Base-by-base conservation (phyloP, 148 eudicot genomes). In the Silene conica region DNA sequence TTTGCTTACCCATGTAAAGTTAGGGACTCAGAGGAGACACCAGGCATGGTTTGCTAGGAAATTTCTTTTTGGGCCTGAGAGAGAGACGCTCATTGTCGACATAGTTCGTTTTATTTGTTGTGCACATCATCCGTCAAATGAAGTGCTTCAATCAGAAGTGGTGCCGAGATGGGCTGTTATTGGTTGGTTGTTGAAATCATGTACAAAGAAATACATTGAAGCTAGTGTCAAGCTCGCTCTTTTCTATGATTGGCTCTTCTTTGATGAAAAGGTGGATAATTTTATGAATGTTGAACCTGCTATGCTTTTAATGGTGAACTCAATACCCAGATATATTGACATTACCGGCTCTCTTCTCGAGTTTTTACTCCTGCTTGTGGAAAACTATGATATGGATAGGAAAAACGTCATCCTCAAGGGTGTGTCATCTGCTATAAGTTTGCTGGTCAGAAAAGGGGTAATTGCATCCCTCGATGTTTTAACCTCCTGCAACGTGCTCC, bases 221-320 rank as follows among this genome's bases (percentile, higher is more conserved):
- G 90, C 92, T 50, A 85, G 85, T 81, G 84, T 80, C 52, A 94
- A 94, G 81, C 85, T 94, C 69, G 89, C 93, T 25, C 80, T 92
- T 75, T 87, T 94, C 64, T 94, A 89, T 75, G 98, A 94, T 77
- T 94, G 98, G 98, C 90, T 94, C 72, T 94, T 94, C 85, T 94
- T 89, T 72, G 83, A 88, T 76, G 98, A 87, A 55, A 87, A 71
- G 69, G 84, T 82, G 62, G 97, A 94, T 72, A 84, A 76, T 46
- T 50, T 91, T 20, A 89, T 91, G 96, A 88, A 87, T 69, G 80
- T 89, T 75, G 98, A 94, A 85, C 98, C 98, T 68, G 96, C 90
- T 25, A 79, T 94, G 72, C 79, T 94, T 52, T 73, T 94, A 69
- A 83, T 92, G 86, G 85, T 90, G 61, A 82, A 92, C 76, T 94